A percentile compares a stretch with the other conserved stretches of the same genome.
Conservation (phyloP, 768 basidiomycete genomes). For the Hygrocybe coccinea region DNA sequence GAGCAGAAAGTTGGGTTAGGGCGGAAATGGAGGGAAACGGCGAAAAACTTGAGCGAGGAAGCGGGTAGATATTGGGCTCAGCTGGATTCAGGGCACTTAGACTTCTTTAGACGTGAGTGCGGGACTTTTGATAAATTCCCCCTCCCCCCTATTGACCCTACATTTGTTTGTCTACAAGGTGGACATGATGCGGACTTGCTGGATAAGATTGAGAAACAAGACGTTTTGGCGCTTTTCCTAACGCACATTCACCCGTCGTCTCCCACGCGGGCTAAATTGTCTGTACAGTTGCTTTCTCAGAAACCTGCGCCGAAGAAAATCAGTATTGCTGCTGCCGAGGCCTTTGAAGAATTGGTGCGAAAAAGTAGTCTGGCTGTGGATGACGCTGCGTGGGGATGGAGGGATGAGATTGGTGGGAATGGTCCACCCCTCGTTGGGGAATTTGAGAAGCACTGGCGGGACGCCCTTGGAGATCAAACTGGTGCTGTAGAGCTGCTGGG, state of each 20-base stretch:
- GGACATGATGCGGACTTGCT: constrained; percentile 67
- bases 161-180: too few relatives aligned
- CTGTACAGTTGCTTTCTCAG: constrained; percentile 74
- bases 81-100: constrained; percentile 74
- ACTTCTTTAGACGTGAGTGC: constrained; percentile 78
- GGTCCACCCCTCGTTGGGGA: constrained; percentile 49
- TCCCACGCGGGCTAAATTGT: constrained; percentile 69
- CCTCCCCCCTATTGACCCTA: too few relatives aligned
- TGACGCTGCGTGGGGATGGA: constrained; percentile 28
- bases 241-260: constrained; percentile 66
- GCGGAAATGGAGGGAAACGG: constrained; percentile 76
- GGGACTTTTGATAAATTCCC: too few relatives aligned
- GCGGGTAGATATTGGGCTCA: constrained; percentile 59
- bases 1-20: constrained; percentile 75
- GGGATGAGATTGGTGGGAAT: constrained; percentile 47
- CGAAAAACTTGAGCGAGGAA: constrained; percentile 88
- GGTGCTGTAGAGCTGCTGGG: constrained; percentile 44
- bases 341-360: constrained; percentile 53
- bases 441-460: constrained; percentile 60
- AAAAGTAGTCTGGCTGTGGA: constrained; percentile 39
- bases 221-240: constrained; percentile 68
- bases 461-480: constrained; percentile 30
- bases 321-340: constrained; percentile 58
- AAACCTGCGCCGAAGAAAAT: constrained; percentile 58
- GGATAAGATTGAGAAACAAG: constrained; percentile 61